Evolutionary conservation across 1,284 basidiomycete genomes (phyloP).

Genomic region (Pisolithus thermaeus): DNA sequence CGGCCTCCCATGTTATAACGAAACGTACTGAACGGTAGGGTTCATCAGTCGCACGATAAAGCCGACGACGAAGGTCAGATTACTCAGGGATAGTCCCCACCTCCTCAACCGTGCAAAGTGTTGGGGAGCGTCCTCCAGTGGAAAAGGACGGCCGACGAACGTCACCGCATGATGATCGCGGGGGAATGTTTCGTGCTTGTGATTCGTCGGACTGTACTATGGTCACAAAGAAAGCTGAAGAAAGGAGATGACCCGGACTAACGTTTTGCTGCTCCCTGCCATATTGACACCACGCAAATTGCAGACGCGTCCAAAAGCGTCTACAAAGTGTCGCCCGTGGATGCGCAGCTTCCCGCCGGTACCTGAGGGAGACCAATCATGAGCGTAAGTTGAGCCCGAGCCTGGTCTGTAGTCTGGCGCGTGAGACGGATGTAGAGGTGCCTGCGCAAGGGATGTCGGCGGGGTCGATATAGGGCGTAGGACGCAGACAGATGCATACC

Average conservation of each 20-base stretch:
- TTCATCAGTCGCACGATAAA: slow-evolving; percentile 1
- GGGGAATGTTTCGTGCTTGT: slow-evolving; percentile 60
- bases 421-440: slow-evolving; percentile 38
- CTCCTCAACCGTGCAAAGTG: slow-evolving; percentile 75
- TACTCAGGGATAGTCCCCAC: slow-evolving; percentile 86
- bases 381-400: slow-evolving; percentile 49
- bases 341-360: slow-evolving; percentile 53
- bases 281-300: slow-evolving; percentile 77
- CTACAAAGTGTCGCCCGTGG: slow-evolving; percentile 73
- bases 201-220: slow-evolving; percentile 50
- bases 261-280: slow-evolving; percentile 81
- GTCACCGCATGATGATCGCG: slow-evolving; percentile 56
- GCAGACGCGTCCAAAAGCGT: slow-evolving; percentile 72
- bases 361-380: slow-evolving; percentile 63
- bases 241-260: slow-evolving; percentile 11
- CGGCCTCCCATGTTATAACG: slow-evolving; percentile 93
- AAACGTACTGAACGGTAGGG: slow-evolving; percentile 58
- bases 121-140: slow-evolving; percentile 75
- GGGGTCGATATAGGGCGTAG: not conserved
- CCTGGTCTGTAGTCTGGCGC: slow-evolving; percentile 40
- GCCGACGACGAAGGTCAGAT: slow-evolving; percentile 20
- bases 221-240: slow-evolving; percentile 3
- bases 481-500: not conserved
- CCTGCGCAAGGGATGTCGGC: not conserved
- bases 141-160: slow-evolving; percentile 81